Base-by-base conservation (phyloP, 192 early-diverging fungal genomes). In the Dissophora globulifera region DNA sequence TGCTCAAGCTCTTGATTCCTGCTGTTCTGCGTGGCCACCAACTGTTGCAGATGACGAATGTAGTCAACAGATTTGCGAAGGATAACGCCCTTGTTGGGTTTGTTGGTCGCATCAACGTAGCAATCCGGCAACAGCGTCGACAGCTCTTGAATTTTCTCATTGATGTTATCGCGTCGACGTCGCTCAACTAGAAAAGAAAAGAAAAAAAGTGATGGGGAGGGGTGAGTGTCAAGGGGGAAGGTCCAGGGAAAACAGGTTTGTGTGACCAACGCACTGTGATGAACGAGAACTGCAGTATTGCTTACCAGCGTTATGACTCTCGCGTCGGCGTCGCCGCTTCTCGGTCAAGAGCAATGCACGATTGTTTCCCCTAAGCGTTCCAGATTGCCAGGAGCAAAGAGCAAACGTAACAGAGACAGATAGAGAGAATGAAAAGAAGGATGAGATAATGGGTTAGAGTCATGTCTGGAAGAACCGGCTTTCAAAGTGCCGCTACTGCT, bases 1-100 rank as follows among this genome's bases (percentile, higher is more conserved):
- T 82, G 66, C 69, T 95, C 95, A 2, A 96, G 83, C 72, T 95
- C 92, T 53, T 83, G 83, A 61, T 89, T 83, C 17, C 91, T 87
- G 29, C 81, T 85, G 30, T 67, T 78, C 76, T 92, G 90, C 41
- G 82, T 81, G 48, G 84, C 82, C 12, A 92, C 84, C 55, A 87
- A 75, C 46, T 85, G 79, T 65, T 95, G 85, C 60, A 96, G 80
- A 59, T 93, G 90, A 26, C 88, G 85, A 62, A 99, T 95, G 66
- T 97, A 95, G 33, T 99, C 96, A 23, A 99, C 97, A 10, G 92
- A 92, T 65, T 94, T 91, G 52, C 92, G 89, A 41, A 99, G 84
- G 42, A 99, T 98, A n/a, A 90, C 84, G 32, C 97, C 97, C 83
- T 98, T 96, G 86, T 97, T 97, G 27, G 93, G 94, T 79, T 98